A percentile compares a stretch with the other conserved stretches of the same genome.
These are phyloP conservation scores for Zymoseptoria tritici DNA, from an alignment of 2,329 filamentous ascomycete species.

Conservation along the genomic window DNA sequence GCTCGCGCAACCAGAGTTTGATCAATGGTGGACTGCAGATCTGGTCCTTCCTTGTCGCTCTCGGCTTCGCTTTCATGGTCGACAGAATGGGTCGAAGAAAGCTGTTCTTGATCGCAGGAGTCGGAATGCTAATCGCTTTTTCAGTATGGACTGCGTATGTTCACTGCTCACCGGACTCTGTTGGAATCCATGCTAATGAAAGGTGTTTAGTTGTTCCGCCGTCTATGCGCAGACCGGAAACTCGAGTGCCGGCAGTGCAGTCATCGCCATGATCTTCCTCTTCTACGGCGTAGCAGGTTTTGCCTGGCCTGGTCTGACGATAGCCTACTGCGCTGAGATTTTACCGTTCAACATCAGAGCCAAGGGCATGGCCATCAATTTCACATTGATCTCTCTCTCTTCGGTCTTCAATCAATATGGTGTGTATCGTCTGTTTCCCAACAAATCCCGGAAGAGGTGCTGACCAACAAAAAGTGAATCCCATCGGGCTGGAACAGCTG, in stretches of 20 bases:
- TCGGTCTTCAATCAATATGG: constrained; percentile 31
- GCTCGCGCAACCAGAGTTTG: constrained; percentile 28
- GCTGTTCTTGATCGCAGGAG: constrained; percentile 37
- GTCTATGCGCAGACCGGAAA: constrained; percentile 29
- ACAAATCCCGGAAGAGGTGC: too few species aligned
- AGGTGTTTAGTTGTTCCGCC: constrained; percentile 23
- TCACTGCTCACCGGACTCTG: background rate
- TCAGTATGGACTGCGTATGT: constrained; percentile 33
- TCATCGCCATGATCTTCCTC: constrained; percentile 39
- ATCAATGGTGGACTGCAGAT: constrained; percentile 36
- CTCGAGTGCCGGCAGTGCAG: constrained; percentile 30
- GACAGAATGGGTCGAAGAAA: constrained; percentile 38
- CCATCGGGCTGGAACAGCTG: constrained; percentile 34
- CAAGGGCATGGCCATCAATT: constrained; percentile 20
- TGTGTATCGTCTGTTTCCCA: too few species aligned
- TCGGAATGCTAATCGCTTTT: constrained; percentile 40
- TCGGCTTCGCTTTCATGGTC: constrained; percentile 33
- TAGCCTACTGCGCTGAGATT: constrained; percentile 31
- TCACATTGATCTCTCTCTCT: constrained; percentile 14
- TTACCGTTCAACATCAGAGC: constrained; percentile 27
- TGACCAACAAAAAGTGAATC: constrained; percentile 27
- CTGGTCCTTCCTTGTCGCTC: constrained; percentile 33
- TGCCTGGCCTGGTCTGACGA: constrained; percentile 30
- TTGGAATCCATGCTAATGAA: background rate
- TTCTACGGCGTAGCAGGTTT: constrained; percentile 38